Conservation (phyloP, 805 yeast species). For the Zygoascus tannicola region DNA sequence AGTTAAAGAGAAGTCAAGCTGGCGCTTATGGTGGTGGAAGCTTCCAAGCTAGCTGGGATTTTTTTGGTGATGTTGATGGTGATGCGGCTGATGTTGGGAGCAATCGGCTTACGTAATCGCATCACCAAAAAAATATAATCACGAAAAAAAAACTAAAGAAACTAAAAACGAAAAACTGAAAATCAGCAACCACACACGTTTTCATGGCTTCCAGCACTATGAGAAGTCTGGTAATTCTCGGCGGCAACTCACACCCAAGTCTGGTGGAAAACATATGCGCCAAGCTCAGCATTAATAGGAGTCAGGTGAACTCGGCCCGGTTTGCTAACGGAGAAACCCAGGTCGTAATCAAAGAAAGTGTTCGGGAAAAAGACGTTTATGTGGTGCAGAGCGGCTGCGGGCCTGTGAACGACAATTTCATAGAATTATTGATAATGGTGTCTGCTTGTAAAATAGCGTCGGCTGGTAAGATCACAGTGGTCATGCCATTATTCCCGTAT, state of each 20-base stretch:
- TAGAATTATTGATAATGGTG: conserved; percentile 72
- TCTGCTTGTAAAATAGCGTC: conserved; percentile 92
- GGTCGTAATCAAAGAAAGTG: conserved; percentile 76
- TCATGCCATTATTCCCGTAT: conserved; percentile 88
- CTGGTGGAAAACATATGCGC: conserved; percentile 68
- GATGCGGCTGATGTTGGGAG: too few species aligned
- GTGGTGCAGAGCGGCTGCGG: conserved; percentile 84
- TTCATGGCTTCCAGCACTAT: too few species aligned
- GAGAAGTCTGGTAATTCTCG: conserved; percentile 80
- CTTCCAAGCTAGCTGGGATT: too few species aligned
- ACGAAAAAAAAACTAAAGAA: too few species aligned
- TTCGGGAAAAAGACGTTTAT: conserved; percentile 92
- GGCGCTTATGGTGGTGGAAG: too few species aligned
- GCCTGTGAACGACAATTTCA: conserved; percentile 75
- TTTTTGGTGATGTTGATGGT: too few species aligned
- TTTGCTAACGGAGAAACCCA: conserved; percentile 81
- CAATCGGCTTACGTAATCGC: too few species aligned
- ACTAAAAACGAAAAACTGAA: too few species aligned
- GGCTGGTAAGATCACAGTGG: conserved; percentile 82
- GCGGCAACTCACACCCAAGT: conserved; percentile 84
- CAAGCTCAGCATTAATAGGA: conserved; percentile 64
- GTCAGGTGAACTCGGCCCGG: conserved; percentile 42
- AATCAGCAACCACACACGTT: too few species aligned
- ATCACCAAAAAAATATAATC: too few species aligned
- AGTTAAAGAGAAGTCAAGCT: too few species aligned